phyloP scores from a whole-genome alignment of 768 basidiomycete species.

The Tephrocybe sp. region DNA sequence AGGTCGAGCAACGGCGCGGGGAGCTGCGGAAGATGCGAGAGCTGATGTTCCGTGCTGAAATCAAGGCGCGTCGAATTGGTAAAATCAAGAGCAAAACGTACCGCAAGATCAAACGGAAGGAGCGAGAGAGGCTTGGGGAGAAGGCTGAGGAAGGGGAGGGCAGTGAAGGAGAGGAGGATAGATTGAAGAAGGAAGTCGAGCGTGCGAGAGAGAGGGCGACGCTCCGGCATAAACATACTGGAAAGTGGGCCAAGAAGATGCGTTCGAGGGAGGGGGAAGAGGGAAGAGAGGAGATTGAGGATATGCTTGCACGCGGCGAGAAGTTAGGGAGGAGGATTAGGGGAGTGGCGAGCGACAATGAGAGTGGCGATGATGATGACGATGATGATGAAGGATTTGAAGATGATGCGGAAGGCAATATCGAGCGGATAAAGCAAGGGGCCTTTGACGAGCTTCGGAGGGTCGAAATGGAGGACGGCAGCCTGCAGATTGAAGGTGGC shows the following conservation, averaged over 20 bases:
- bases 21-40: slow-evolving; percentile 90
- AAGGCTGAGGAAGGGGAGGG: slow-evolving; percentile 47
- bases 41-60: slow-evolving; percentile 89
- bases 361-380: slow-evolving; percentile 38
- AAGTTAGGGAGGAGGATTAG: slow-evolving; percentile 74
- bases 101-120: slow-evolving; percentile 79
- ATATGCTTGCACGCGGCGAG: slow-evolving; percentile 86
- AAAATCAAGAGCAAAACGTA: slow-evolving; percentile 98
- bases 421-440: slow-evolving; percentile 55
- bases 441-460: slow-evolving; percentile 79
- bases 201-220: slow-evolving; percentile 90
- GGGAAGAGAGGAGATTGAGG: slow-evolving; percentile 64
- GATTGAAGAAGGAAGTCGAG: slow-evolving; percentile 71
- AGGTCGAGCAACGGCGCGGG: slow-evolving; percentile 76
- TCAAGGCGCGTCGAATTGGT: slow-evolving; percentile 83
- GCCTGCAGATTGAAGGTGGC: slow-evolving; percentile 20
- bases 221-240: slow-evolving; percentile 82
- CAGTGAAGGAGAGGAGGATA: slow-evolving; percentile 54
- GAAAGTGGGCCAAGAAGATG: slow-evolving; percentile 86
- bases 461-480: slow-evolving; percentile 42
- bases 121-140: slow-evolving; percentile 58
- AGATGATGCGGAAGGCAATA: slow-evolving; percentile 29
- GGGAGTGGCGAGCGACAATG: slow-evolving; percentile 60
- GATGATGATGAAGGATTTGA: slow-evolving; percentile 49
- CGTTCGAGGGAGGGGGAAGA: slow-evolving; percentile 58